Evolutionary conservation across 805 yeast species (phyloP).

Genomic region (Metschnikowia lochheadii): DNA sequence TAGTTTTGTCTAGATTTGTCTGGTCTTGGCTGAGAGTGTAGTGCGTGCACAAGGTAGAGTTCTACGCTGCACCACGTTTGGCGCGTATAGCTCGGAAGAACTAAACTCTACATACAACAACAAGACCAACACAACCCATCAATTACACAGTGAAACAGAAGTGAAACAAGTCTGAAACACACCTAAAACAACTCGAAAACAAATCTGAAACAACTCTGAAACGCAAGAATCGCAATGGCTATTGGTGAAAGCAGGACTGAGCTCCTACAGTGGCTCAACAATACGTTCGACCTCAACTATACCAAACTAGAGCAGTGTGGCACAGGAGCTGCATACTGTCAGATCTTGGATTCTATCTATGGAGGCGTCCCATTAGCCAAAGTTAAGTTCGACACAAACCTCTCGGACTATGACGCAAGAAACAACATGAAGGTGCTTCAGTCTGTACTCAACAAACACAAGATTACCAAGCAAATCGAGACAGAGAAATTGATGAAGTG

Average conservation of each 20-base stretch:
- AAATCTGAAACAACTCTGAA: neutral
- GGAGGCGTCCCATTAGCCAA: slow-evolving; percentile 78
- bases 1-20: no score
- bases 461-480: slow-evolving; percentile 68
- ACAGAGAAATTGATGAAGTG: slow-evolving; percentile 83
- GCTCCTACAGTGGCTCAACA: slow-evolving; percentile 79
- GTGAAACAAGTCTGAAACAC: no score
- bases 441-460: slow-evolving; percentile 66
- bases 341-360: slow-evolving; percentile 79
- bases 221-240: slow-evolving; percentile 9
- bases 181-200: neutral
- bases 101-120: neutral
- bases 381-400: slow-evolving; percentile 63
- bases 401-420: slow-evolving; percentile 69
- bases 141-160: no score
- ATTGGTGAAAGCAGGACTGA: slow-evolving; percentile 79
- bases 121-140: no score
- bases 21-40: no score
- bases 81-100: no score
- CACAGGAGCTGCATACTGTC: slow-evolving; percentile 92
- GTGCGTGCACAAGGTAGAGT: neutral
- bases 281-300: slow-evolving; percentile 58
- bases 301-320: slow-evolving; percentile 91
- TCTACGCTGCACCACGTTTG: neutral
- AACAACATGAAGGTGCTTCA: slow-evolving; percentile 85